Conservation (phyloP, 164 flowering plant genomes). For the Dillenia turbinata region DNA sequence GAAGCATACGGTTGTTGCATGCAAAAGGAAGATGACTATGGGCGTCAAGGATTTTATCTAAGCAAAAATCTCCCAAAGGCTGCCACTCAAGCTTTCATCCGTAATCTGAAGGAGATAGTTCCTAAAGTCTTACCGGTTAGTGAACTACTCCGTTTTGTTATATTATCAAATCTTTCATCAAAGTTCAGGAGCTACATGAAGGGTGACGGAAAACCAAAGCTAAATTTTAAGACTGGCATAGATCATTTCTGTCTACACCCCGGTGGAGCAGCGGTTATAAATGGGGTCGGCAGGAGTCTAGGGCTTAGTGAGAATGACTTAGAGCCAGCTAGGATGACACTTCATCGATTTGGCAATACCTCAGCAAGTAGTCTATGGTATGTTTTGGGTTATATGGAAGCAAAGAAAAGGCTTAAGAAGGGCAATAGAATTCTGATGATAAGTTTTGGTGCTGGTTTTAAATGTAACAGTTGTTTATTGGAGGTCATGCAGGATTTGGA, state of each 20-base stretch:
- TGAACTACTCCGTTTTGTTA: conserved; percentile 35
- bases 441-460: conserved; percentile 71
- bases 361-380: conserved; percentile 71
- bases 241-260: conserved; percentile 65
- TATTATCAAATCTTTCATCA: conserved; percentile 1
- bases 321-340: conserved; percentile 69
- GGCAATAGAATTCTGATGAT: conserved; percentile 56
- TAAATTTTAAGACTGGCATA: conserved; percentile 43
- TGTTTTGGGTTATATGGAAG: conserved; percentile 75
- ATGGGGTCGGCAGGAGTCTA: conserved; percentile 41
- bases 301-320: conserved; percentile 41
- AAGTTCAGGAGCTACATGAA: not conserved
- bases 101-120: conserved; percentile 32
- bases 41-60: conserved; percentile 37
- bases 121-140: conserved; percentile 45
- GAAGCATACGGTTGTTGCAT: conserved; percentile 51
- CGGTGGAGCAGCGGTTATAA: conserved; percentile 48
- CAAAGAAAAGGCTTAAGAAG: conserved; percentile 46
- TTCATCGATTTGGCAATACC: conserved; percentile 66
- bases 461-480: conserved; percentile 70
- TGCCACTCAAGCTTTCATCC: conserved; percentile 40
- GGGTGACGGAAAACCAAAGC: conserved; percentile 6
- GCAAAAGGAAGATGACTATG: conserved; percentile 45
- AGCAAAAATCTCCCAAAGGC: conserved; percentile 43
- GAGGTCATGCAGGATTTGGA: conserved; percentile 59